Conservation (phyloP, 2,329 filamentous ascomycete species). For the Purpureocillium lavendulum region DNA sequence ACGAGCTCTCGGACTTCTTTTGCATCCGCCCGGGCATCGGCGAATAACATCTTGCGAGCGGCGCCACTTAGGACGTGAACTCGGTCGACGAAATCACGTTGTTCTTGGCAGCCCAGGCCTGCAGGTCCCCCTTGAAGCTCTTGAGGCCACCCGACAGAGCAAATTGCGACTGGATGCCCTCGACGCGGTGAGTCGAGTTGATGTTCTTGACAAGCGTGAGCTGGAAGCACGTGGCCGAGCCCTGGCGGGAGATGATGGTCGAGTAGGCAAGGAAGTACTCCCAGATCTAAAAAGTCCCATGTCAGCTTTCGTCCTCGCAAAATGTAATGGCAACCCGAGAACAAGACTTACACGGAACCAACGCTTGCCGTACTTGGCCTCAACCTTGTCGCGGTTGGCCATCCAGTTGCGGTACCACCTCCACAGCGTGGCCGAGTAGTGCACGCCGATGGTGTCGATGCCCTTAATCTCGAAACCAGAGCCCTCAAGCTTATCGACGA, state of each 20-base stretch:
- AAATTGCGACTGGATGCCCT: conserved; percentile 65
- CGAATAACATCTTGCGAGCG: neutral
- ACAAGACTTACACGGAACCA: conserved; percentile 79
- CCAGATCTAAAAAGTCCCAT: conserved; percentile 57
- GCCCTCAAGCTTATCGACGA: conserved; percentile 75
- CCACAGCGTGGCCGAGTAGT: conserved; percentile 96
- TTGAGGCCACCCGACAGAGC: conserved; percentile 55
- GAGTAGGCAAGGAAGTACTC: conserved; percentile 86
- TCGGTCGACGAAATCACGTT: conserved; percentile 23
- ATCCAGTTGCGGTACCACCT: conserved; percentile 99
- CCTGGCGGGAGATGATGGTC: conserved; percentile 79
- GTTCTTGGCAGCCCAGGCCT: conserved; percentile 27
- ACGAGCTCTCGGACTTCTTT: no score
- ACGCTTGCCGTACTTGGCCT: conserved; percentile 87
- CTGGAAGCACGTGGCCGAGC: conserved; percentile 81
- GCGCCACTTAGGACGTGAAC: conserved; percentile 14
- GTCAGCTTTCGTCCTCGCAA: no score
- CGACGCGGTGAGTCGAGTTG: conserved; percentile 78
- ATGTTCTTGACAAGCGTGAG: conserved; percentile 87
- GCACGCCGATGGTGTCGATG: conserved; percentile 88
- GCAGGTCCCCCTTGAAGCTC: conserved; percentile 23
- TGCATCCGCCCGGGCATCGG: no score
- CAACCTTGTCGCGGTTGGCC: conserved; percentile 83
- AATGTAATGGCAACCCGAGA: neutral
- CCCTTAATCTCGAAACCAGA: conserved; percentile 69